Evolutionary conservation across 2,329 filamentous ascomycete species (phyloP), one percentile per base, ranked within the genome.

Genomic region (Sporothrix dimorphospora): DNA sequence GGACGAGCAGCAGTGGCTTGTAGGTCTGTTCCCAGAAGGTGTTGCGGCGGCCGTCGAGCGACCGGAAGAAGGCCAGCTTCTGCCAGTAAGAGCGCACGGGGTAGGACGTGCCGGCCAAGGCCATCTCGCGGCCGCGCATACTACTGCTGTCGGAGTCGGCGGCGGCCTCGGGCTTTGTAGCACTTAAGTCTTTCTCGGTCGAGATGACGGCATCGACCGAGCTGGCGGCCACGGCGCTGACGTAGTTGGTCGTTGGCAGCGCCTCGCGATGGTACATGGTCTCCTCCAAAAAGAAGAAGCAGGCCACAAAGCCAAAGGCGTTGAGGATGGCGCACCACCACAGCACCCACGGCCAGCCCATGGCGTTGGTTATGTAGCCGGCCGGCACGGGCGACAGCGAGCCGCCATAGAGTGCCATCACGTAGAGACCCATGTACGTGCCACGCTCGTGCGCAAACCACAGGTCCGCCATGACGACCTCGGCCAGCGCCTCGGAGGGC

Each of bases 201-300:
- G 30, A 34, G 30, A 34, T 34, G 30, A 34, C 30, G 30, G 30
- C 30, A 34, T 34, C 30, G 30, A 6, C 30, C 30, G 30, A 34
- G 30, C 30, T 34, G 30, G 30, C 30, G 30, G 30, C 30, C 30
- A 34, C 30, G 30, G 30, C 42, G 42, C 42, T 45, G 42, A 45
- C 42, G 40, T 19, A 14, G 19, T 47, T 19, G 16, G 47, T 24
- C 1, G 30, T 19, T 3, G 63, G 30, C 30, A 49, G n/a, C 5
- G 3, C 19, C 19, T 69, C 66, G 5, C 84, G 82, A 69, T 80
- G 79, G 76, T 85, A 88, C 76, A 87, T 88, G 2, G 88, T 88
- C 77, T 90, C 88, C 77, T 89, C 88, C 81, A 88, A 84, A 76
- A 86, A 85, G 75, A 89, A 86, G 79, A 88, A 89, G 1, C 85